phyloP scores from a whole-genome alignment of 805 yeast species.

The Candida nonsorbophila region DNA sequence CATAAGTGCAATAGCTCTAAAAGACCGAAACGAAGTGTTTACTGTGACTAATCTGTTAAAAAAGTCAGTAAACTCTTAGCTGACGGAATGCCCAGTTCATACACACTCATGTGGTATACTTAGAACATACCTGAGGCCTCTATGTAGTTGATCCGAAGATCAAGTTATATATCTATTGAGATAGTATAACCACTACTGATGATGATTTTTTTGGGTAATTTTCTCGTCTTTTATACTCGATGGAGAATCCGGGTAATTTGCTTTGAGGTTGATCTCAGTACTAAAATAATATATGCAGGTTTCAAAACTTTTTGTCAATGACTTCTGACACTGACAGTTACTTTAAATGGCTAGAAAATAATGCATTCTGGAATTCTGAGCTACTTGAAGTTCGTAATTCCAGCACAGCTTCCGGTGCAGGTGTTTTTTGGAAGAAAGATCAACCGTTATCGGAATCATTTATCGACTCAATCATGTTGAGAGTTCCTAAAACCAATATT shows the following conservation, averaged over 20 bases:
- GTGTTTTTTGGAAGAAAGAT: constrained; percentile 53
- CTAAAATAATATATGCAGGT: not conserved
- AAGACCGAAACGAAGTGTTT: constrained; percentile 73
- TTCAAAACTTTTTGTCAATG: not conserved
- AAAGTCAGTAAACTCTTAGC: constrained; percentile 71
- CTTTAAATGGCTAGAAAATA: constrained; percentile 51
- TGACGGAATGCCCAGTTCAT: constrained; percentile 38
- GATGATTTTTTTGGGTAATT: constrained; percentile 33
- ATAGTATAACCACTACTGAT: constrained; percentile 83
- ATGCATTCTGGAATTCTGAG: constrained; percentile 48
- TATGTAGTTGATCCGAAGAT: constrained; percentile 32
- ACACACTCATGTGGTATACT: constrained; percentile 41
- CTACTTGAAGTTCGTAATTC: constrained; percentile 9
- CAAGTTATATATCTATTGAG: constrained; percentile 59
- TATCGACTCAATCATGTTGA: constrained; percentile 30
- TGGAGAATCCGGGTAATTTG: constrained; percentile 3
- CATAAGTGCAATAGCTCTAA: constrained; percentile 47
- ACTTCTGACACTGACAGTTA: constrained; percentile 1
- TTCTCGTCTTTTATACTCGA: constrained; percentile 2
- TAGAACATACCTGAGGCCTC: constrained; percentile 33
- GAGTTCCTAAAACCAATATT: constrained; percentile 58
- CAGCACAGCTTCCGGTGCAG: constrained; percentile 54
- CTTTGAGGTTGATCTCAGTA: not conserved
- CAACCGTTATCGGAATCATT: constrained; percentile 14
- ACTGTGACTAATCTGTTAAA: constrained; percentile 71